Evolutionary conservation across 164 flowering plant genomes (phyloP), one percentile per base, ranked within the genome.

Genomic region (Liquidambar formosana): DNA sequence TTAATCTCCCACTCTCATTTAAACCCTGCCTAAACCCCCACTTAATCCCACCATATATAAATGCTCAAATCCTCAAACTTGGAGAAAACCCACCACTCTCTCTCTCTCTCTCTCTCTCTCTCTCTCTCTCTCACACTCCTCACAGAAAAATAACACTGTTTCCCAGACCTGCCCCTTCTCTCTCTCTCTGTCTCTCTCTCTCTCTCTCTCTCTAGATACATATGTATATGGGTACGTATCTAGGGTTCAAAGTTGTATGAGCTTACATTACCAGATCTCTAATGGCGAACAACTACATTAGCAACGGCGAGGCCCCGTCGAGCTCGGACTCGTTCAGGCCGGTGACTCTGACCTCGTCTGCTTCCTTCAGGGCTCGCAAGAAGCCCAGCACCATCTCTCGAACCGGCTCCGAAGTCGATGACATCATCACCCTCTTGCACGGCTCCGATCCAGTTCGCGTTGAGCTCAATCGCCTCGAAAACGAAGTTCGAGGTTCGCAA

Each of bases 381-480:
- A 78, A 83, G 74, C 26, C 73, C 10, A 49, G 16, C 51, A 19
- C 69, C 22, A 51, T 71, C 10, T 69, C 80, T 5, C 71, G 83
- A 22, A 73, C 79, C 23, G 75, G 67, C 58, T 75, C 86, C 13
- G 89, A 81, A 3, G 77, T 72, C 10, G 91, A 87, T 4, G 91
- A 87, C 49, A 27, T 87, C 69, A 75, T 87, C 49, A 78, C 72
- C 43, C 78, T 83, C 59, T 68, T 87, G 64, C 91, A 87, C 73
- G 91, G 89, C 70, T 87, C 91, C 52, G 89, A 85, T 82, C 89
- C 89, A 4, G 85, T 87, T 57, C 84, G 80, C 38, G 79, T 87
- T 44, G 89, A 87, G 79, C 91, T 87, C 78, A 85, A 73, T 68
- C 91, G 88, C 27, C 89, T 87, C 63, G 91, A 87, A 52, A 87